A percentile compares a stretch with the other conserved stretches of the same genome.
Evolutionary conservation across 129 eudicot species (phyloP).

Genomic region (Tagetes erecta): DNA sequence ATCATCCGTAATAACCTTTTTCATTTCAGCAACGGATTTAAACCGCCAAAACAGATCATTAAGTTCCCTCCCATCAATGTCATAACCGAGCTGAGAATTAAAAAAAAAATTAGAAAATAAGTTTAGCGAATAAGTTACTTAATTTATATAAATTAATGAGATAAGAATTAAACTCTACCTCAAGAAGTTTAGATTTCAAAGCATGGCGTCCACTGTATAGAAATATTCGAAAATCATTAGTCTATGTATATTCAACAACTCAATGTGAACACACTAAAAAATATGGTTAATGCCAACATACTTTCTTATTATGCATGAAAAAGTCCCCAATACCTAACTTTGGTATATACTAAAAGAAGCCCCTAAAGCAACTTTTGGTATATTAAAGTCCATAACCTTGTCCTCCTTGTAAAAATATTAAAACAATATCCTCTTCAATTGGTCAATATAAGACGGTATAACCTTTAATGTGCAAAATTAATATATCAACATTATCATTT

Average conservation of each 20-base stretch:
- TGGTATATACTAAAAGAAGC: neutral
- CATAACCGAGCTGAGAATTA: constrained; percentile 25
- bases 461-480: too few relatives aligned
- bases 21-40: constrained; percentile 31
- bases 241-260: neutral
- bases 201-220: constrained; percentile 93
- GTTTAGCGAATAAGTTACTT: neutral
- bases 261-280: neutral
- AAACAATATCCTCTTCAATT: too few relatives aligned
- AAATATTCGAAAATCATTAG: constrained; percentile 1
- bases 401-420: neutral
- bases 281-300: neutral
- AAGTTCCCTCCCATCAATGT: constrained; percentile 29
- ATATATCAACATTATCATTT: too few relatives aligned
- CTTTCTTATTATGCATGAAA: neutral
- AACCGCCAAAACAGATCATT: constrained; percentile 34
- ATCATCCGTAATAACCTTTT: constrained; percentile 77
- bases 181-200: constrained; percentile 68
- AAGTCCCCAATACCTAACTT: neutral
- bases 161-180: constrained; percentile 46
- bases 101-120: neutral
- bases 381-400: neutral
- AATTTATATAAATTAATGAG: neutral
- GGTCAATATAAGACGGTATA: too few relatives aligned
- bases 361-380: neutral